These are phyloP conservation scores for Penicillium expansum DNA, from an alignment of 2,329 filamentous ascomycete species.

Conservation along the genomic window DNA sequence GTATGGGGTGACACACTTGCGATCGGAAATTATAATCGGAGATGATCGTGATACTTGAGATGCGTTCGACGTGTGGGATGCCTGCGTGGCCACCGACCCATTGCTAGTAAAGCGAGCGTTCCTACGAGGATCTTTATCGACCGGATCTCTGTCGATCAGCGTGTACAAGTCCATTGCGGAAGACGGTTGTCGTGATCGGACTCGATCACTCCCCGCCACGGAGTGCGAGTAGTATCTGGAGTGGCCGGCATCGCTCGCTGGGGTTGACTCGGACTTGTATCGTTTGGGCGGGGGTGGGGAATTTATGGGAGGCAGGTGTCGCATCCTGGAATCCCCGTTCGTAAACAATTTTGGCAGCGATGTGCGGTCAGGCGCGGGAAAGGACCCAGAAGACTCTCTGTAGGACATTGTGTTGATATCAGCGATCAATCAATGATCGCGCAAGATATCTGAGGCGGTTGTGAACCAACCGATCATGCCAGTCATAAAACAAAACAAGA, in stretches of 20 bases:
- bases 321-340: conserved; percentile 13
- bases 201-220: conserved; percentile 25
- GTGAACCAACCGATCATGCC: not conserved
- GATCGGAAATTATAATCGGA: conserved; percentile 21
- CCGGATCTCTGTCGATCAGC: conserved; percentile 33
- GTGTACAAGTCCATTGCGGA: conserved; percentile 38
- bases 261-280: conserved; percentile 25
- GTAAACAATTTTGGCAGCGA: conserved; percentile 7
- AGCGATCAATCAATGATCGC: conserved; percentile 3
- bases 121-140: conserved; percentile 19
- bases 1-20: conserved; percentile 16
- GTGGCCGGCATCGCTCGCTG: conserved; percentile 23
- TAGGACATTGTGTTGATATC: conserved; percentile 1
- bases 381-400: not conserved
- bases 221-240: conserved; percentile 27
- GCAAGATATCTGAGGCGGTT: not conserved
- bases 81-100: conserved; percentile 29
- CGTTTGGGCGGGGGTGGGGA: conserved; percentile 23
- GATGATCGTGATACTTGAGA: conserved; percentile 20
- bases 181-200: conserved; percentile 34
- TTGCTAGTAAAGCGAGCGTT: conserved; percentile 29
- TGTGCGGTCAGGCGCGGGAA: not conserved
- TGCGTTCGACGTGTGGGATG: conserved; percentile 18
- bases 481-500: not conserved
- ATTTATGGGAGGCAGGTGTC: conserved; percentile 19